phyloP scores from a whole-genome alignment of 1,139 yeast species.

The Taiozyma sp. region DNA sequence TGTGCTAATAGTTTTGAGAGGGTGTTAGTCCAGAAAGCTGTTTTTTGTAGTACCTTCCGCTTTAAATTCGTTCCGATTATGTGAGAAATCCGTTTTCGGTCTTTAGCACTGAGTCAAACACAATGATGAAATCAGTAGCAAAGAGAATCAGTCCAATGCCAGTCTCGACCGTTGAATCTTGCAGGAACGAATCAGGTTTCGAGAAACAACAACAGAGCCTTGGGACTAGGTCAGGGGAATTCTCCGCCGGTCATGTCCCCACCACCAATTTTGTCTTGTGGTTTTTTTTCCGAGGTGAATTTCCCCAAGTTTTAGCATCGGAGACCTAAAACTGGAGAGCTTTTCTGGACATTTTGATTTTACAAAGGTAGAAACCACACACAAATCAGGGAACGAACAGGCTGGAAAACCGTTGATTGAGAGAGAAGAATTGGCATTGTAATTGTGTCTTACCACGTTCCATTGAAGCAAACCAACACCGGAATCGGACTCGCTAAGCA shows the following conservation, averaged over 20 bases:
- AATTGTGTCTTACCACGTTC: not conserved
- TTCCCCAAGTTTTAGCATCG: not conserved
- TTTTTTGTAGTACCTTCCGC: not conserved
- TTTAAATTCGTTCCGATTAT: not conserved
- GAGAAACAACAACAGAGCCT: not conserved
- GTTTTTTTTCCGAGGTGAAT: not conserved
- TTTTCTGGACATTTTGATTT: not conserved
- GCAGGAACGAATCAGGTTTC: too few species aligned
- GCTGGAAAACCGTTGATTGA: not conserved
- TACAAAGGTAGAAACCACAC: not conserved
- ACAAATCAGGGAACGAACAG: not conserved
- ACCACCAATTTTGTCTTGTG: not conserved
- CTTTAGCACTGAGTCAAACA: not conserved
- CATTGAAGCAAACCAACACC: not conserved
- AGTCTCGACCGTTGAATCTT: not conserved
- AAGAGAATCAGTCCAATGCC: not conserved
- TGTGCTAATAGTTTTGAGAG: not conserved
- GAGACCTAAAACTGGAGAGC: not conserved
- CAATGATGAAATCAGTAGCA: not conserved
- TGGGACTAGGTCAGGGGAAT: not conserved
- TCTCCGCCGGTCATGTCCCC: not conserved
- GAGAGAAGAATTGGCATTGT: not conserved
- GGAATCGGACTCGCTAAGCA: not conserved
- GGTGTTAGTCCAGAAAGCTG: not conserved
- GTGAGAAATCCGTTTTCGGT: not conserved